Evolutionary conservation across 345 rosid genomes (phyloP).

Genomic region (Dipteronia dyeriana): DNA sequence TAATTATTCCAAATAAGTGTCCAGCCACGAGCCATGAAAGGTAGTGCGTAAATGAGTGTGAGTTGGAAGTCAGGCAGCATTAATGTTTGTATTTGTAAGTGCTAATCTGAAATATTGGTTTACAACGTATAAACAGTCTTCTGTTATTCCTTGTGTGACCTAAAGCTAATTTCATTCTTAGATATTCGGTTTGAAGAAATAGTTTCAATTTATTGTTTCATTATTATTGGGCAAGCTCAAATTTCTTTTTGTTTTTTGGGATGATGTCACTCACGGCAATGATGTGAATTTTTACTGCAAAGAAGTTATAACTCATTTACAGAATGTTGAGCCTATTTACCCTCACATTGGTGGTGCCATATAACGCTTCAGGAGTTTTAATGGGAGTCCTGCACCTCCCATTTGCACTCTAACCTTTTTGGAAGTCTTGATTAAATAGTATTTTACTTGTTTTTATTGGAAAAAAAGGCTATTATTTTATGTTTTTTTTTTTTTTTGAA

Average conservation of each 20-base stretch:
- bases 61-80: not conserved
- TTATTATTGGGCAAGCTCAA: not conserved
- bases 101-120: not conserved
- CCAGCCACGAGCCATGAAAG: not conserved
- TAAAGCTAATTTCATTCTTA: not conserved
- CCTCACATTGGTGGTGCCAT: not conserved
- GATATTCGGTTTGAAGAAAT: not conserved
- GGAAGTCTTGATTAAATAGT: not conserved
- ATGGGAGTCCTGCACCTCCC: not conserved
- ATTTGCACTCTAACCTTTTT: not conserved
- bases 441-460: not conserved
- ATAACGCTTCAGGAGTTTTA: not conserved
- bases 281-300: too few species aligned
- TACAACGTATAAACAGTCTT: not conserved
- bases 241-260: not conserved
- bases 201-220: not conserved
- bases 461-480: not conserved
- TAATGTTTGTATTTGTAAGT: not conserved
- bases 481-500: not conserved
- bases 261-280: not conserved
- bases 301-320: not conserved
- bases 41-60: not conserved
- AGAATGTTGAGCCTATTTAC: not conserved
- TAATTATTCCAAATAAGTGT: not conserved
- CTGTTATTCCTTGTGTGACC: not conserved